Base-by-base conservation (phyloP, 2,329 filamentous ascomycete genomes). In the Clarireedia monteithiana region DNA sequence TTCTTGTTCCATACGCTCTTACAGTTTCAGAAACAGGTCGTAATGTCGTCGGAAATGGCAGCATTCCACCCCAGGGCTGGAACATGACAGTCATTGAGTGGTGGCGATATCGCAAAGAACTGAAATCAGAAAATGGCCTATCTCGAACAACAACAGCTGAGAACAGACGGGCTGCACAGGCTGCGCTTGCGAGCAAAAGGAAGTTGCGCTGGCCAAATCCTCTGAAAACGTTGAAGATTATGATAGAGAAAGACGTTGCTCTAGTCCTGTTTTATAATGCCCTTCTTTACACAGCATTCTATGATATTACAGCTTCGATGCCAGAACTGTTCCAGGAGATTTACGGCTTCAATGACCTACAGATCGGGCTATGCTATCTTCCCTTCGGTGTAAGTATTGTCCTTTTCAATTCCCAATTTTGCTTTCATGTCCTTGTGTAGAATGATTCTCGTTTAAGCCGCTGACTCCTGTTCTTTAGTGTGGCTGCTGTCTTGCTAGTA, bases 61-160 rank as follows among this genome's bases (percentile, higher is more conserved):
- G 80, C 0, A 71, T 85, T 7, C 77, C 77, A 1, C 76, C 83
- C 0, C 79, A 74, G 26, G 71, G 73, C 3, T 81, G 79, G 76
- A 86, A 85, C 64, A 76, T 75, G 71, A 80, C 81, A 0, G 58
- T 82, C 2, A 59, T 83, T 14, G 78, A 84, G 61, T 73, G 77
- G 50, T 55, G 61, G 20, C 58, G 58, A 30, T 53, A 60, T 20
- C 62, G 61, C 12, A 67, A 65, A 48, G 60, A 66, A 50, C 48
- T 46, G 17, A 64, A 63, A 39, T 61, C 59, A 17, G 58, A 53
- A n/a, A 52, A 63, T 36, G 58, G 49, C 6, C 64, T 69, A 20
- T 62, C 64, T 10, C 52, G 63, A 48, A 62, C 66, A 1, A 56
- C 50, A 15, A 72, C 48, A 69, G 73, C 36, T 65, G 73, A 56